Conservation (phyloP, 345 rosid species). For the Balakata baccata region DNA sequence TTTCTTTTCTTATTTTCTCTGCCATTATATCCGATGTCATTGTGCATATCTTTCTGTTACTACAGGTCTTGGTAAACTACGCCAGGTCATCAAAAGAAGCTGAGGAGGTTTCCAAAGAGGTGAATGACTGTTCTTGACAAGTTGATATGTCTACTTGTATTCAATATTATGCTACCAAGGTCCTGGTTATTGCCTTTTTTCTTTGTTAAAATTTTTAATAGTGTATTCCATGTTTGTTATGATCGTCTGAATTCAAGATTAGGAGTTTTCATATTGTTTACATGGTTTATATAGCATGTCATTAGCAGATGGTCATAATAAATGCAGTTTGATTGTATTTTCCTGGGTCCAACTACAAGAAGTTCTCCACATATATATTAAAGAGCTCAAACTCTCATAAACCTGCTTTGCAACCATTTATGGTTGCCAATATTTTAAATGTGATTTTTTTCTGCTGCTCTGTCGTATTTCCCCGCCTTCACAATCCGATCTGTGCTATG, state of each 20-base stretch:
- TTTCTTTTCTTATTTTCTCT: neutral
- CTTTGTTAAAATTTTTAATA: neutral
- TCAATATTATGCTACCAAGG: neutral
- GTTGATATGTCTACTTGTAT: neutral
- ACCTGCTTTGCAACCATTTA: neutral
- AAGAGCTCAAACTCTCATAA: neutral
- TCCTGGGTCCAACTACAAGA: no score
- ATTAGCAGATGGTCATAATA: no score
- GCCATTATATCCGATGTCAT: neutral
- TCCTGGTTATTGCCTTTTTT: neutral
- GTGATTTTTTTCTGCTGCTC: no score
- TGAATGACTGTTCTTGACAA: slow-evolving; percentile 15
- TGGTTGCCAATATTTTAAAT: no score
- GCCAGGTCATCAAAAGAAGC: slow-evolving; percentile 94
- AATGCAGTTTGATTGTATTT: no score
- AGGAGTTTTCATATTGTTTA: neutral
- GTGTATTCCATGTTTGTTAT: neutral
- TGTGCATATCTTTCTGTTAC: slow-evolving; percentile 3
- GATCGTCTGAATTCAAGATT: neutral
- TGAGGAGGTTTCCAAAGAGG: slow-evolving; percentile 92
- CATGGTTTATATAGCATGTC: neutral
- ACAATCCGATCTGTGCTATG: neutral
- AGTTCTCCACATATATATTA: no score
- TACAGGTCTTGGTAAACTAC: slow-evolving; percentile 90
- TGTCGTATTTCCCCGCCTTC: neutral